Evolutionary conservation across 2,329 filamentous ascomycete species (phyloP), one percentile per base, ranked within the genome.

Genomic region (Geosmithia flava): DNA sequence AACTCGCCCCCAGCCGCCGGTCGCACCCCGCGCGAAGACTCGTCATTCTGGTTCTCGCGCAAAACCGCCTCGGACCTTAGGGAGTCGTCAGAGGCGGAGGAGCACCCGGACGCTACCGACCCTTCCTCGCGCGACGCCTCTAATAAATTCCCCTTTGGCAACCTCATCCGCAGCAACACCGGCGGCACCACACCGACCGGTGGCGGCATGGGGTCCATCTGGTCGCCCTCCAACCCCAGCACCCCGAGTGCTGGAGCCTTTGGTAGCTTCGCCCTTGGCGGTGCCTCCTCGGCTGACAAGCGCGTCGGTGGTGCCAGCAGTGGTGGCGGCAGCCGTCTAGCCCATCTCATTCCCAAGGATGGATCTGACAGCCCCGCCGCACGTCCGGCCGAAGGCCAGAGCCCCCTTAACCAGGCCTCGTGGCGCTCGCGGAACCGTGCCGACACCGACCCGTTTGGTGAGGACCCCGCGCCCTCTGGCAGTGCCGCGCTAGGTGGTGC

Each of bases 311-410:
- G 43, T 39, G 29, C 80, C 27, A 82, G 77, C 58, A 66, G 78
- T 27, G 75, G 84, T 49, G 81, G 85, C 2, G 87, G 88, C 60
- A 95, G 89, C 62, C 82, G 89, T 27, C 81, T 96, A 58, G 91
- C 90, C 54, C 88, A 88, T 58, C 66, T 95, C 20, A 83, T 95
- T 55, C 81, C 80, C 19, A 94, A 90, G 65, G 83, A 88, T 37
- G 83, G 76, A 54, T 88, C 94, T 51, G 82, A 81, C 51, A 68
- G 80, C 23, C 44, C 76, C 76, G 57, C 64, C 70, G 20, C 69
- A 64, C 51, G 29, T 42, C 45, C 19, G 37, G 45, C 23, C 8
- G 80, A 81, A 48, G 74, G 71, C 50, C 58, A 62, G 16, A 64
- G 57, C 47, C 50, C 63, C 20, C 65, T 70, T 20, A 54, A 63